Evolutionary conservation across 2,329 filamentous ascomycete genomes (phyloP), one percentile per base, ranked within the genome.

Genomic region (Ophiostoma pallidulum): DNA sequence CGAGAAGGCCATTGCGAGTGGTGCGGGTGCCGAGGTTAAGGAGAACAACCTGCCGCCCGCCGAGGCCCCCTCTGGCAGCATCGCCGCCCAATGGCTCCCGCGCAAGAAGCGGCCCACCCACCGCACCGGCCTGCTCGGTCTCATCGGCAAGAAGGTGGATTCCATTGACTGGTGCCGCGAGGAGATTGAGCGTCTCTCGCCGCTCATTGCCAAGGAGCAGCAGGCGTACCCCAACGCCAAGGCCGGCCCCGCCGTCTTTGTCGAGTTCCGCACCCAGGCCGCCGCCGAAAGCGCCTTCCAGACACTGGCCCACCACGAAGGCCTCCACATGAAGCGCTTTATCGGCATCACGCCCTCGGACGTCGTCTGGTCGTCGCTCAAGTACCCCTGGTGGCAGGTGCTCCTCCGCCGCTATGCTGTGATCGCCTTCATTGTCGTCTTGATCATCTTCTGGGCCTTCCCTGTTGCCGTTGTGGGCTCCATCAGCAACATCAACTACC

Each of bases 261-360:
- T 98, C 54, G 90, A 97, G 62, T 98, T 97, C 59, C 74, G 78
- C 52, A 80, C 75, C 2, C 87, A 95, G 61, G 77, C 84, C 47
- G 84, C 86, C 48, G 92, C 92, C 13, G 90, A 98, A 64, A 75
- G 78, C 45, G 91, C 91, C 13, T 91, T 80, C 62, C 92, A 98
- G 64, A 82, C 85, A 20, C 73, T 97, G 8, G 81, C 89, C 3
- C 89, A 95, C 64, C 89, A 95, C 65, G 81, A 87, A 49, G 84
- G 86, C 29, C 70, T 94, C 32, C 87, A 91, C 60, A 90, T 98
- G 82, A 76, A 84, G 4, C 81, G 88, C 20, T 87, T 86, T 58
- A 85, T 94, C 46, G 91, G 91, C 14, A 74, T 96, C 45, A 79
- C 80, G 19, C 91, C 91, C 0, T 71, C 72, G 14, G 90, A 97